Conservation (phyloP, 2,329 filamentous ascomycete genomes). For the Aspergillus pseudoviridinutans region DNA sequence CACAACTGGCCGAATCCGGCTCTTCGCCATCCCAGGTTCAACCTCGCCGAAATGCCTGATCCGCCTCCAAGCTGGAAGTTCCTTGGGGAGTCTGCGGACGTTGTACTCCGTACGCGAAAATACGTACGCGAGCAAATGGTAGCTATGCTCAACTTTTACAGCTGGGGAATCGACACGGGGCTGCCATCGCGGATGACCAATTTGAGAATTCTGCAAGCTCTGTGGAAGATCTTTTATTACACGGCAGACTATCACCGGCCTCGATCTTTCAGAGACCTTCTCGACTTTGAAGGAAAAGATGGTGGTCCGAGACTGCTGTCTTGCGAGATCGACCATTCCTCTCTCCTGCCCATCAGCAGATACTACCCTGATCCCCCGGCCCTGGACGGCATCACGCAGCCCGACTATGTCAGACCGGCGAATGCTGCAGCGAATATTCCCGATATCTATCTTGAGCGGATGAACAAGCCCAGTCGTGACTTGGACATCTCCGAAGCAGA, state of each 20-base stretch:
- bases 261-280: constrained; percentile 8
- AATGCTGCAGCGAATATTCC: constrained; percentile 6
- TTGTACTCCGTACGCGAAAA: neutral
- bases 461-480: constrained; percentile 3
- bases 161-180: constrained; percentile 24
- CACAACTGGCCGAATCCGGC: constrained; percentile 1
- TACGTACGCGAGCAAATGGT: constrained; percentile 1
- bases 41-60: constrained; percentile 6
- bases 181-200: neutral
- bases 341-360: constrained; percentile 21
- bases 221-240: constrained; percentile 27
- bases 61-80: constrained; percentile 6
- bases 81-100: constrained; percentile 1
- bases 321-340: constrained; percentile 7
- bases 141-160: constrained; percentile 14
- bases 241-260: constrained; percentile 18
- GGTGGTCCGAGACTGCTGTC: constrained; percentile 30
- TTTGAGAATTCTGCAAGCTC: neutral
- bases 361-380: constrained; percentile 15
- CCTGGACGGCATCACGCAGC: neutral
- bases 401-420: constrained; percentile 9
- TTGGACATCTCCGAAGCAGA: neutral
- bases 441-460: constrained; percentile 13
- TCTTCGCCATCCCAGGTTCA: constrained; percentile 3
- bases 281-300: constrained; percentile 18